Evolutionary conservation across 2,329 filamentous ascomycete species (phyloP).

Genomic region (Colletotrichum liriopes): DNA sequence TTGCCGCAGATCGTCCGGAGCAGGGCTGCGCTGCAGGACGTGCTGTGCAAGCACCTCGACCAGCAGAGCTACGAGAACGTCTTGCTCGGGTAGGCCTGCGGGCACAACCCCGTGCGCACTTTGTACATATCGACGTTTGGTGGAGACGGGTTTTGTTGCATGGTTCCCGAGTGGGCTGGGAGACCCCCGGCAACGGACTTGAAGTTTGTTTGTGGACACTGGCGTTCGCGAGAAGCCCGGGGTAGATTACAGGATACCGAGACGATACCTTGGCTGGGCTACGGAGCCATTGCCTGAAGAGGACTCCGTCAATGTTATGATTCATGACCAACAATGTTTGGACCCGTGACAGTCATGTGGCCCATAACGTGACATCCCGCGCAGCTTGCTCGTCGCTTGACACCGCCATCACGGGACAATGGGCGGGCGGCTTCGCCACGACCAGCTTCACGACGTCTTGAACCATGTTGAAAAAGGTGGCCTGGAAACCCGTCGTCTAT

Average conservation of each 20-base stretch:
- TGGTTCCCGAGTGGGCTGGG: not conserved
- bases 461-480: not conserved
- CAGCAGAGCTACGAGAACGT: conserved; percentile 64
- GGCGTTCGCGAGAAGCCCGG: not conserved
- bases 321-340: conserved; percentile 5
- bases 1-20: conserved; percentile 64
- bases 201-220: not conserved
- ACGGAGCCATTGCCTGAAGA: not conserved
- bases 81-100: conserved; percentile 57
- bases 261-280: not conserved
- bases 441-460: not conserved
- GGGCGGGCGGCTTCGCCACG: not conserved
- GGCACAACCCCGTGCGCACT: too few species aligned
- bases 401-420: not conserved
- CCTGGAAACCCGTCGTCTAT: conserved; percentile 13
- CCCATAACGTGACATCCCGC: not conserved
- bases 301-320: not conserved
- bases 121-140: too few species aligned
- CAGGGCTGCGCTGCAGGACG: conserved; percentile 64
- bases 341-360: not conserved
- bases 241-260: not conserved
- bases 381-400: not conserved
- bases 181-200: not conserved
- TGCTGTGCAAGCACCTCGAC: conserved; percentile 63
- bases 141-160: not conserved